Evolutionary conservation across 2,329 filamentous ascomycete genomes (phyloP).

Genomic region (Oidium heveae): DNA sequence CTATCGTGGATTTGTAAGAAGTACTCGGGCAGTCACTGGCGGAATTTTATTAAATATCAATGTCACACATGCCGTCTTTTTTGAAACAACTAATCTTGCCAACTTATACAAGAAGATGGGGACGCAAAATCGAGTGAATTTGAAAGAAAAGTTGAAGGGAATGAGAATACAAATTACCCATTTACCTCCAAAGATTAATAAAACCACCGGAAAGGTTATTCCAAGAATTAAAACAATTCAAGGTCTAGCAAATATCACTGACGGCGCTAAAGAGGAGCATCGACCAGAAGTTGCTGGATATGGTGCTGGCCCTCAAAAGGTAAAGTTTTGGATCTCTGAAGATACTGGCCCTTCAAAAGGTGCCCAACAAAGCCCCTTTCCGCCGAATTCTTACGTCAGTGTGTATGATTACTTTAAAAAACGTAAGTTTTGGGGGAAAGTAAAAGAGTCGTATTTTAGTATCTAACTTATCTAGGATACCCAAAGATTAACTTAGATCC

Average conservation of each 20-base stretch:
- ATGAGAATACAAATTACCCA: neutral
- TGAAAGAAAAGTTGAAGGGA: conserved; percentile 1
- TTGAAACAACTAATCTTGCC: neutral
- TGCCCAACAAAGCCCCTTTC: conserved; percentile 5
- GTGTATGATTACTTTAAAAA: conserved; percentile 27
- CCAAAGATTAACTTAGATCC: conserved; percentile 13
- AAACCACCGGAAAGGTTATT: conserved; percentile 2
- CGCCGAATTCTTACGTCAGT: conserved; percentile 19
- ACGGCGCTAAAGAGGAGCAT: neutral
- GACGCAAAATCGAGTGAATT: neutral
- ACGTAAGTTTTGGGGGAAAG: conserved; percentile 16
- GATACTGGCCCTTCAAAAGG: neutral
- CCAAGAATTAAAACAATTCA: conserved; percentile 1
- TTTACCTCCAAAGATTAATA: conserved; percentile 1
- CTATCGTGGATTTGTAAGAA: conserved; percentile 1
- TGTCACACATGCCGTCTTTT: neutral
- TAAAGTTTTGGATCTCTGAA: conserved; percentile 1
- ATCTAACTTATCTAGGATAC: conserved; percentile 3
- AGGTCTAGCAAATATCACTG: neutral
- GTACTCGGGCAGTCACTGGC: neutral
- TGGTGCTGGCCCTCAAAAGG: conserved; percentile 2
- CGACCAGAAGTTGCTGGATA: conserved; percentile 1
- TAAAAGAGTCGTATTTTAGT: neutral
- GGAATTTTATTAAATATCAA: conserved; percentile 1
- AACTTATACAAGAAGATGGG: neutral